Evolutionary conservation across 2,329 filamentous ascomycete genomes (phyloP), one percentile per base, ranked within the genome.

Genomic region (Cladosporium sp.): DNA sequence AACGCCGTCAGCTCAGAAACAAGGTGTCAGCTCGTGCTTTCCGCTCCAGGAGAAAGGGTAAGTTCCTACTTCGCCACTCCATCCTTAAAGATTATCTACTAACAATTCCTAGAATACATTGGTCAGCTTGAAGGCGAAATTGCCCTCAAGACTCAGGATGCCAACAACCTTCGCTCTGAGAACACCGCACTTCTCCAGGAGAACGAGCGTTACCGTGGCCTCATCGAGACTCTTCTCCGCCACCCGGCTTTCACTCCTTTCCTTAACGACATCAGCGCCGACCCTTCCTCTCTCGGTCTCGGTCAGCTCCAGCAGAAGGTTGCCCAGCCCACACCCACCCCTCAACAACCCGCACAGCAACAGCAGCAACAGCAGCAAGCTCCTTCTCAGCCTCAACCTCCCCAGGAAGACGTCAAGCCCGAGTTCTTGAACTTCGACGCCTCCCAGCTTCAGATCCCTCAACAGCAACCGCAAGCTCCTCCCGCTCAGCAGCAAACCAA

Each of bases 1-100:
- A 97, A 72, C 85, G 93, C 53, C 85, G 93, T 59, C 93, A 97
- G 71, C 79, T 98, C n/a, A 83, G 93, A 57, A 98, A 98, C 80
- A 98, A 98, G 74, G 93, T 98, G 4, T 98, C 93, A 36, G 93
- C 93, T 55, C 88, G 93, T 59, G 92, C 92, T 45, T 98, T 98
- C 83, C 86, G 93, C 50, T 96, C 91, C n/a, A 80, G 93, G 62
- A 86, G 93, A 78, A 98, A 98, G 79, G 92, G 92, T 96, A 83
- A 77, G 79, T 42, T 52, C 33, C 19, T 15, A 29, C 57, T 33
- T 39, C 32, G 38, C 20, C 33, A 27, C 41, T 20, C 18, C 12
- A 11, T n/a, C 16, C n/a, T 50, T 8, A 1, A 30, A 1, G 27
- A 3, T 40, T 16, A 43, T 13, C 7, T n/a, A 59, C 80, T 88